Evolutionary conservation across 202 grass and related monocot species (phyloP).

Genomic region (Hordeum pubiflorum): DNA sequence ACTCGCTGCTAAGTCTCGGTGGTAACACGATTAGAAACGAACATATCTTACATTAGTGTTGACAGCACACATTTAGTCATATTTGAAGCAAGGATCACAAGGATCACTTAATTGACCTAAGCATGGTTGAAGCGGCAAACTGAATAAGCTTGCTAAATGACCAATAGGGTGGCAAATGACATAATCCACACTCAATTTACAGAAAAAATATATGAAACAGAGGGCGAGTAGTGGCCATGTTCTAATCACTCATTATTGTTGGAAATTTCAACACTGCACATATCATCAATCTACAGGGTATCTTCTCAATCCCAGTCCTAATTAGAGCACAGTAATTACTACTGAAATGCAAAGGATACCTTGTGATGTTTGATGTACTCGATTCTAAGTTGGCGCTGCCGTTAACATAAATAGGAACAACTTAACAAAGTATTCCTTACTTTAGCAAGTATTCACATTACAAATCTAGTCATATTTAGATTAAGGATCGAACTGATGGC

Average conservation of each 20-base stretch:
- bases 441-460: background rate
- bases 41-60: background rate
- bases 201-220: background rate
- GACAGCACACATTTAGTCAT: background rate
- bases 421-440: background rate
- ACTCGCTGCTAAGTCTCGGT: background rate
- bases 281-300: background rate
- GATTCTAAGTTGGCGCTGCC: background rate
- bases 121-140: background rate
- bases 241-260: no score
- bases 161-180: background rate
- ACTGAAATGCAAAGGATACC: background rate
- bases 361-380: background rate
- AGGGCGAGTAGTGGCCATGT: background rate
- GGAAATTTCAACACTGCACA: background rate
- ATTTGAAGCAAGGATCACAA: constrained; percentile 3
- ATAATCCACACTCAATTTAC: background rate
- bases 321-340: background rate
- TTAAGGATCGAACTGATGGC: constrained; percentile 1
- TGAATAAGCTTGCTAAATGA: background rate
- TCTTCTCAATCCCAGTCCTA: background rate
- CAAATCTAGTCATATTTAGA: background rate
- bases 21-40: background rate
- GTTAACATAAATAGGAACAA: background rate
- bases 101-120: background rate